These are phyloP conservation scores for Ulvella scutata DNA, from an alignment of 139 green algal genomes.

Conservation along the genomic window DNA sequence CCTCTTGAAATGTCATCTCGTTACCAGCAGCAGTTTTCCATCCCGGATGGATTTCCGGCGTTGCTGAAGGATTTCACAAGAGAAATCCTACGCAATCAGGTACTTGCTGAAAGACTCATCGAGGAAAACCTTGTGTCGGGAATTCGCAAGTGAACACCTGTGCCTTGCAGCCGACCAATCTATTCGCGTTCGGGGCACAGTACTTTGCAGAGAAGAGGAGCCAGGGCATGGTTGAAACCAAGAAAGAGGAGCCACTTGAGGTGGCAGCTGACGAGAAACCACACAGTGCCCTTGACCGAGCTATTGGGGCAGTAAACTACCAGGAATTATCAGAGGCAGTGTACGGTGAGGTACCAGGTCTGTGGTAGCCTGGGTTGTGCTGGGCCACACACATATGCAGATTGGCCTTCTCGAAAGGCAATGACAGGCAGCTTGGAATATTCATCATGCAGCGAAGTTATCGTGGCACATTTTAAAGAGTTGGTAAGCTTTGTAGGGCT, in stretches of 20 bases:
- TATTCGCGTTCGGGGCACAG: slow-evolving; percentile 48
- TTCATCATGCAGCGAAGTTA: no score
- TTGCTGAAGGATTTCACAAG: slow-evolving; percentile 50
- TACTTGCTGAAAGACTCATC: slow-evolving; percentile 3
- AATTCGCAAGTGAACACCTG: neutral
- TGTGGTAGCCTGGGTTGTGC: neutral
- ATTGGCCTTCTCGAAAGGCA: no score
- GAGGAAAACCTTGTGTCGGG: neutral
- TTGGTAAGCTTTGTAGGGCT: slow-evolving; percentile 8
- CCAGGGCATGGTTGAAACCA: neutral
- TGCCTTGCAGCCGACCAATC: slow-evolving; percentile 45
- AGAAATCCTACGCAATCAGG: slow-evolving; percentile 39
- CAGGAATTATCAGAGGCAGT: neutral
- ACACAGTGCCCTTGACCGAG: neutral
- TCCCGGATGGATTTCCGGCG: slow-evolving; percentile 37
- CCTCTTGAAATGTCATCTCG: no score
- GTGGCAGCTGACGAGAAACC: neutral
- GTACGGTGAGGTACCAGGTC: neutral
- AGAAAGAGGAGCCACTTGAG: neutral
- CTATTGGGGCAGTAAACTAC: neutral
- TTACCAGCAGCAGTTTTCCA: slow-evolving; percentile 48
- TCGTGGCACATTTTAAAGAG: neutral
- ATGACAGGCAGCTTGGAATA: no score
- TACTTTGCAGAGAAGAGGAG: slow-evolving; percentile 35
- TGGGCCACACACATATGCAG: neutral